Base-by-base conservation (phyloP, 1,139 yeast species). In the Geotrichum klebahnii region DNA sequence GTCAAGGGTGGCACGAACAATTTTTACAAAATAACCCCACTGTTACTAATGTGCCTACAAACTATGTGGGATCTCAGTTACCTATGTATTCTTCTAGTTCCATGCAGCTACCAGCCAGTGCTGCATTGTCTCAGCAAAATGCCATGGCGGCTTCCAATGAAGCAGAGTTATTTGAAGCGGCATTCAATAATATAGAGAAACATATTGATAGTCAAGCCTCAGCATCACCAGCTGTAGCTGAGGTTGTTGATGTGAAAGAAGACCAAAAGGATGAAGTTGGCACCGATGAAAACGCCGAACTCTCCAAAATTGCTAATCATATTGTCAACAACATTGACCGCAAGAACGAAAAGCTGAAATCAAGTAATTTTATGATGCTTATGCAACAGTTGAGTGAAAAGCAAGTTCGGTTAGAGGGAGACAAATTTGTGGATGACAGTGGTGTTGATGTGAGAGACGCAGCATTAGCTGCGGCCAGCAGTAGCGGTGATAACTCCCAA, bases 341-440 rank as follows among this genome's bases (percentile, higher is more conserved):
- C 23, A 52, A 55, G n/a, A 54, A 63, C 14, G 60, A 60, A 34
- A 71, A 71, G 53, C 65, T 71, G 54, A 57, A 62, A 48, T 60
- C 63, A 45, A 67, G 72, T 41, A 61, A 67, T 34, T 71, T 71
- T 53, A 61, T 71, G 63, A 59, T 63, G n/a, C 59, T 71, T 36
- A 70, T 71, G 75, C 62, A 62, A 34, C 63, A 67, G 47, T 59
- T 71, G 14, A 59, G 69, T 23, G 62, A 63, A 37, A 59, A 60
- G 41, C 59, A 65, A 44, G 67, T 65, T 16, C 57, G 57, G 10
- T 57, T 70, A 8, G 61, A 63, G 23, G 67, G 65, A 9, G 61
- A 65, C 33, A 61, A 65, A 51, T 62, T 71, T 56, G 71, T 70
- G 6, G 65, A 64, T 23, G 36, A 48, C 10, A 46, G 53, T 19